Evolutionary conservation across 208 protist species (phyloP), one percentile per base, ranked within the genome.

Genomic region (Blechomonas ayalai): DNA sequence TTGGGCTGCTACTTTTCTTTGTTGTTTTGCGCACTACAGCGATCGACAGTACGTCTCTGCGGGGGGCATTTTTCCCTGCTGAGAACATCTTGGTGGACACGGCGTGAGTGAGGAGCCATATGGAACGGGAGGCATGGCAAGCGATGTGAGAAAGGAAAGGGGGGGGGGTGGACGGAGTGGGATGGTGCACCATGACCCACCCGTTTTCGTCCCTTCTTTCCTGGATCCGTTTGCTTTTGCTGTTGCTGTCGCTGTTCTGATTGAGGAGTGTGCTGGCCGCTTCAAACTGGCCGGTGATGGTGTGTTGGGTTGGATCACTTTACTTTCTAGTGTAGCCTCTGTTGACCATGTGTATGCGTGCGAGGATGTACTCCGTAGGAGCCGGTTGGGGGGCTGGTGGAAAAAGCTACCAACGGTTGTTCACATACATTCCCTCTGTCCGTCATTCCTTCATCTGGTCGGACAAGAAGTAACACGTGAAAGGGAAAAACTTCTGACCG

Each of bases 51-150:
- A 41, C 36, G 55, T 42, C 55, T 62, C 46, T 54, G 50, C 44
- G 55, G 55, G 53, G 55, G 55, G 55, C 55, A 62, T 62, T 62
- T 41, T 40, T 48, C 24, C 44, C 55, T 62, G 26, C n/a, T n/a
- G n/a, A n/a, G n/a, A 35, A 26, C 55, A 33, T 10, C 31, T 29
- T 33, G 36, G 26, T 29, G 26, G 27, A 43, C 35, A 19, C 48
- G 41, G 33, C 24, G 38, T 43, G 31, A 48, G 32, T 42, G 55
- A 34, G 40, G 47, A 23, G 55, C 47, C 55, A 62, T 42, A 46
- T 62, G 47, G 55, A 62, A 62, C 55, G 53, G n/a, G n/a, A n/a
- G 55, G 55, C 55, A 16, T 41, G 35, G 50, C 48, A 49, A 42
- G 35, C 55, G 24, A 40, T 22, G 18, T 27, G 24, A 7, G 13